These are phyloP conservation scores for Phytophthora lateralis DNA, from an alignment of 352 stramenopile species.

Conservation along the genomic window DNA sequence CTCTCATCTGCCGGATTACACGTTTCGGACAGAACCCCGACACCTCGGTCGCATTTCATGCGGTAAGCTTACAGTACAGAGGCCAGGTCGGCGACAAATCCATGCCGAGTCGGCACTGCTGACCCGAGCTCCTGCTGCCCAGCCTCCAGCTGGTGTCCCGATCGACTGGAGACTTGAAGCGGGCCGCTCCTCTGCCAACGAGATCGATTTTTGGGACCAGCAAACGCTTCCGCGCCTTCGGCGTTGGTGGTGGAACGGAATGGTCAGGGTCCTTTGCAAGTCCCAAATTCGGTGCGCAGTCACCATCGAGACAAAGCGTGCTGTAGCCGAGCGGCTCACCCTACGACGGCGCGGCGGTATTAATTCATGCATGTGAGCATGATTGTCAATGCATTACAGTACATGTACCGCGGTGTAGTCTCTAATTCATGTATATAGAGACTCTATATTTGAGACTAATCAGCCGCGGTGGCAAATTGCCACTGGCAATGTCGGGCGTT, in stretches of 20 bases:
- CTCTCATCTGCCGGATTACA: slow-evolving; percentile 25
- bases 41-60: slow-evolving; percentile 4
- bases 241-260: slow-evolving; percentile 4
- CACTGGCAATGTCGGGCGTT: not conserved
- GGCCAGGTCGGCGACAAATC: slow-evolving; percentile 25
- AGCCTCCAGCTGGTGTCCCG: slow-evolving; percentile 27
- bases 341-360: slow-evolving; percentile 9
- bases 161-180: slow-evolving; percentile 31
- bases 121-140: slow-evolving; percentile 23
- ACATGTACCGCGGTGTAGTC: too few species aligned
- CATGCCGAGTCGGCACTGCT: too few species aligned
- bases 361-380: too few species aligned
- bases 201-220: slow-evolving; percentile 3
- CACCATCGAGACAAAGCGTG: slow-evolving; percentile 7
- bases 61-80: too few species aligned
- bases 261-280: slow-evolving; percentile 9
- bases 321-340: not conserved
- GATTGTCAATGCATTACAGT: slow-evolving; percentile 13
- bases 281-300: slow-evolving; percentile 25
- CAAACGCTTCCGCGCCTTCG: not conserved
- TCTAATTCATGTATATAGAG: too few species aligned
- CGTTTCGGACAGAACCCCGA: slow-evolving; percentile 5
- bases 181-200: slow-evolving; percentile 16
- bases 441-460: too few species aligned
- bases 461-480: too few species aligned